phyloP scores from a whole-genome alignment of 2,329 filamentous ascomycete genomes.

The Sporothrix sp. region DNA sequence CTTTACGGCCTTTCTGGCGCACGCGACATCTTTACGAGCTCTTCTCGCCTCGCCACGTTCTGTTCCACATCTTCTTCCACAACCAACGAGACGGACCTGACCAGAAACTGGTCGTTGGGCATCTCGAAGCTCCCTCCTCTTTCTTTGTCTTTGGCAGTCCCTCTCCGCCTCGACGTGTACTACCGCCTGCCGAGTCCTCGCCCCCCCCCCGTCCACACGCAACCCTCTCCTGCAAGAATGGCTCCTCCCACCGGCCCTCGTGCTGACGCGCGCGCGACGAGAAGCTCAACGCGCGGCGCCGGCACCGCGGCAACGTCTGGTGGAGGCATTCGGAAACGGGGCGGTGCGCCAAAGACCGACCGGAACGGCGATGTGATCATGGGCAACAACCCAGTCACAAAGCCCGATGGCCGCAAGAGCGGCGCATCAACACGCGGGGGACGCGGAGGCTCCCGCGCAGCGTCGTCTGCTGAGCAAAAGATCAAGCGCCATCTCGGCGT shows the following conservation, averaged over 20 bases:
- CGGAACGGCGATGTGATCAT: slow-evolving; percentile 53
- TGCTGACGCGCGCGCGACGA: slow-evolving; percentile 14
- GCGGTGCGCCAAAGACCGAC: slow-evolving; percentile 34
- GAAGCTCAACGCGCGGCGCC: slow-evolving; percentile 14
- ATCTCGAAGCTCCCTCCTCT: neutral
- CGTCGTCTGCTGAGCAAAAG: slow-evolving; percentile 13
- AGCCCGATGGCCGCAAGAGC: slow-evolving; percentile 12
- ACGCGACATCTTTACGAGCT: too few species aligned
- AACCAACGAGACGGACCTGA: too few species aligned
- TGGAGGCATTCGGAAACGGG: slow-evolving; percentile 37
- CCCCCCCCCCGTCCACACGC: neutral
- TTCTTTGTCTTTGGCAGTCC: neutral
- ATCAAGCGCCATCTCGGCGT: slow-evolving; percentile 24
- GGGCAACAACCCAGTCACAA: slow-evolving; percentile 27
- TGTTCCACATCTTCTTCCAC: too few species aligned
- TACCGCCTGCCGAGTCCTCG: too few species aligned
- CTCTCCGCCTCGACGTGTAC: too few species aligned
- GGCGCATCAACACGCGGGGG: slow-evolving; percentile 8
- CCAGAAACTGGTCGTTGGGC: too few species aligned
- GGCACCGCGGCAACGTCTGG: neutral
- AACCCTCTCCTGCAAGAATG: slow-evolving; percentile 18
- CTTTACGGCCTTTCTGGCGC: neutral
- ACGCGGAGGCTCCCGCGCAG: slow-evolving; percentile 5
- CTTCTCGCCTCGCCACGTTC: too few species aligned
- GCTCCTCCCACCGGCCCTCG: slow-evolving; percentile 24